Conservation (phyloP, 257 asterid species). For the Primulina huaijiensis region DNA sequence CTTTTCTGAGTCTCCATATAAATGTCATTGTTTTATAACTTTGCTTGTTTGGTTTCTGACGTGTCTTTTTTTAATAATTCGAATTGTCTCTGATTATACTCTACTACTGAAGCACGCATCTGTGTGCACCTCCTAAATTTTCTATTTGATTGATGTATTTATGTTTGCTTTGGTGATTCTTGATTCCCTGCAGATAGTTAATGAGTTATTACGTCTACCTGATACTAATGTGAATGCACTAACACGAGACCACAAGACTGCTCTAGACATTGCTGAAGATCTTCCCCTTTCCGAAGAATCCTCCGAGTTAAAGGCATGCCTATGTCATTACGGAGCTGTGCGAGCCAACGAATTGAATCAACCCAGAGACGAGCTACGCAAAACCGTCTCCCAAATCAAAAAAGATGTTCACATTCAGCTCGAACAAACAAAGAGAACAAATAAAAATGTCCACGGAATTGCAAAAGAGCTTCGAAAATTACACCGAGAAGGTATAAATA, state of each 20-base stretch:
- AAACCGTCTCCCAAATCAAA: constrained; percentile 55
- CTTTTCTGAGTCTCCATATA: neutral
- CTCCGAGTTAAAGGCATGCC: constrained; percentile 43
- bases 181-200: constrained; percentile 44
- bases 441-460: constrained; percentile 47
- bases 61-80: neutral
- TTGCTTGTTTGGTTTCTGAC: neutral
- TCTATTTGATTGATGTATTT: neutral
- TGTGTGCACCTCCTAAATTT: neutral
- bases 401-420: constrained; percentile 59
- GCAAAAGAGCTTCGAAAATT: constrained; percentile 60
- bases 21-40: neutral
- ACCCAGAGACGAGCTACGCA: constrained; percentile 53
- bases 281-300: constrained; percentile 60
- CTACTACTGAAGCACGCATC: neutral
- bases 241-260: constrained; percentile 57
- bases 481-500: constrained; percentile 57
- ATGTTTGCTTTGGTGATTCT: neutral
- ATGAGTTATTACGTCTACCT: constrained; percentile 41
- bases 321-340: constrained; percentile 45
- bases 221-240: constrained; percentile 55
- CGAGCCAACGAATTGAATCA: constrained; percentile 59
- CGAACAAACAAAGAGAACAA: constrained; percentile 52
- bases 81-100: neutral
- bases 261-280: constrained; percentile 53